A percentile compares a stretch with the other conserved stretches of the same genome.
Conservation (phyloP, 768 basidiomycete species). For the Brasilioporus rufonigricans region DNA sequence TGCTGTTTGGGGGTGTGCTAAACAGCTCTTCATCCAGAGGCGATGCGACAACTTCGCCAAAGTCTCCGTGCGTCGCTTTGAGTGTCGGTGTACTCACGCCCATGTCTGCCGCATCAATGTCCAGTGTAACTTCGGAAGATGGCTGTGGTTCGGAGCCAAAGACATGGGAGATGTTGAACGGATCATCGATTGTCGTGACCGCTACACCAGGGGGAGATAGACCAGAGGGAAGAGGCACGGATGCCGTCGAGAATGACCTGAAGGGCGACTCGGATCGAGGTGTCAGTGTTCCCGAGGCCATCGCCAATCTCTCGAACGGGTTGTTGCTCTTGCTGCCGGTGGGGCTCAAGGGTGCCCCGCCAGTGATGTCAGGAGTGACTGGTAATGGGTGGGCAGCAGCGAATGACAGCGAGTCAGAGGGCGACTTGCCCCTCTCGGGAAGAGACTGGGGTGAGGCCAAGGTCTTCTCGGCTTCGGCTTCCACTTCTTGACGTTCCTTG, state of each 20-base stretch:
- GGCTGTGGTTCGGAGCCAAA: constrained; percentile 15
- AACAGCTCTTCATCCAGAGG: constrained; percentile 53
- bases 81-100: constrained; percentile 21
- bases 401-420: constrained; percentile 48
- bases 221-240: constrained; percentile 32
- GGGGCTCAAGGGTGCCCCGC: constrained; percentile 41
- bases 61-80: constrained; percentile 11
- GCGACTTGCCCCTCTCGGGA: constrained; percentile 37
- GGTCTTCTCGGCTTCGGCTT: constrained; percentile 44
- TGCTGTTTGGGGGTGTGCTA: constrained; percentile 55
- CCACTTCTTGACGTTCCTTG: constrained; percentile 55
- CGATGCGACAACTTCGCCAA: constrained; percentile 24
- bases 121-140: constrained; percentile 17
- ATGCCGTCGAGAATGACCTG: constrained; percentile 43
- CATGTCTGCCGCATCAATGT: constrained; percentile 20
- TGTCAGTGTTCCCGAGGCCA: constrained; percentile 39
- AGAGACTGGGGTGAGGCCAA: constrained; percentile 4
- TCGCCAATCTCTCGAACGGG: constrained; percentile 77
- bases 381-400: constrained; percentile 77
- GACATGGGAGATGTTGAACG: constrained; percentile 48
- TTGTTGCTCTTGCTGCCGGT: constrained; percentile 74
- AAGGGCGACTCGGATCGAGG: constrained; percentile 62
- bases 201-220: constrained; percentile 5
- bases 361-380: constrained; percentile 59
- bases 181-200: constrained; percentile 37